Conservation (phyloP, 306 rosid genomes). For the Clitoria ternatea region DNA sequence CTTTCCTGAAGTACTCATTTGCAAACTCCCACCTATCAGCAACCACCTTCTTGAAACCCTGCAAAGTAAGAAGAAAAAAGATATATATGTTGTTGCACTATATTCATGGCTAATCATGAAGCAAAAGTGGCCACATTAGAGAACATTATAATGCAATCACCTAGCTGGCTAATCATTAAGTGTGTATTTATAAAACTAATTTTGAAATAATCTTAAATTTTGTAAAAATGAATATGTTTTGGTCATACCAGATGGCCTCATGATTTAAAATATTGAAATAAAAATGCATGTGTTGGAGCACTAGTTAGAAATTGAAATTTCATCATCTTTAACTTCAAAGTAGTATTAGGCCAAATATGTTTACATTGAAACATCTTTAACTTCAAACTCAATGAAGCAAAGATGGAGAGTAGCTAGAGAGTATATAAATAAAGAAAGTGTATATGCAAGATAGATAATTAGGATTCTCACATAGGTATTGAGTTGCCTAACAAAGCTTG, state of each 20-base stretch:
- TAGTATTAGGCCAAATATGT: neutral
- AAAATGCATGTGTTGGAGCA: neutral
- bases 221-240: no score
- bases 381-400: neutral
- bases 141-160: neutral
- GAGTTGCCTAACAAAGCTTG: constrained; percentile 73
- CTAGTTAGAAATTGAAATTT: neutral
- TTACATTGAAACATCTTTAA: neutral
- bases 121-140: neutral
- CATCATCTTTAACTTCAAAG: neutral
- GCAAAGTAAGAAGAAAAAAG: neutral
- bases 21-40: constrained; percentile 76
- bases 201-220: no score
- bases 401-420: neutral
- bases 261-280: neutral
- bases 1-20: constrained; percentile 61
- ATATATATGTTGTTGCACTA: neutral
- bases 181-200: neutral
- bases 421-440: neutral
- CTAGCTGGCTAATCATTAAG: neutral
- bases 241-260: neutral
- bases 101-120: neutral
- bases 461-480: constrained; percentile 53
- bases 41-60: constrained; percentile 73
- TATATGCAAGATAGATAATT: neutral